These are phyloP conservation scores for Blepharisma japonicum DNA, from an alignment of 73 alveolate genomes.

Conservation along the genomic window DNA sequence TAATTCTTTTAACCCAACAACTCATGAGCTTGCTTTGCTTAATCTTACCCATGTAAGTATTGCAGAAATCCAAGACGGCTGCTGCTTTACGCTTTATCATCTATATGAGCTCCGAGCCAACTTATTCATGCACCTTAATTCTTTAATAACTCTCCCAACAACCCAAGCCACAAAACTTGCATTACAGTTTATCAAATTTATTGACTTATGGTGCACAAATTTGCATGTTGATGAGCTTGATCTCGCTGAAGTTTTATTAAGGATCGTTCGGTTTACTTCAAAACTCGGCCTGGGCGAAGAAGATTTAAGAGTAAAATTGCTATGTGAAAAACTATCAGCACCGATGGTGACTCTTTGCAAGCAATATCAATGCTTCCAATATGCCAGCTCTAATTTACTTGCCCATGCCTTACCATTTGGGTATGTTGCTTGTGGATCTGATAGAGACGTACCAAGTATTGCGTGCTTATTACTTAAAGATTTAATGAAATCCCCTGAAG, in stretches of 20 bases:
- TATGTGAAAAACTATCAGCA: neutral
- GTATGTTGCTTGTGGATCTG: neutral
- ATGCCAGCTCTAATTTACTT: slow-evolving; percentile 10
- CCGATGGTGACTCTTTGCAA: slow-evolving; percentile 16
- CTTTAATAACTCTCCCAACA: neutral
- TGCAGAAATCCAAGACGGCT: slow-evolving; percentile 26
- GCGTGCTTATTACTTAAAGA: neutral
- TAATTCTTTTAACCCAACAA: neutral
- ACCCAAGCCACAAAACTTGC: slow-evolving; percentile 9
- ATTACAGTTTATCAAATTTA: neutral
- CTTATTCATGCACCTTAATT: neutral
- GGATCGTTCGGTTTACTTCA: slow-evolving; percentile 12
- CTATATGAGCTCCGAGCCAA: neutral
- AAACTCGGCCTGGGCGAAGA: slow-evolving; percentile 2
- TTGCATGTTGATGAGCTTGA: slow-evolving; percentile 18
- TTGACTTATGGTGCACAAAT: slow-evolving; percentile 15
- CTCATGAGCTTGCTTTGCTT: slow-evolving; percentile 9
- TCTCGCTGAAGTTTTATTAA: slow-evolving; percentile 1
- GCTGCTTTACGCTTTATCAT: neutral
- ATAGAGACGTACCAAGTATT: neutral
- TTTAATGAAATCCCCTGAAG: slow-evolving; percentile 25
- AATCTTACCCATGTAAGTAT: slow-evolving; percentile 23
- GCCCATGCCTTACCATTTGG: neutral
- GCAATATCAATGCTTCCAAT: neutral
- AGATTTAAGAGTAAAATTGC: neutral